Percentiles rank a stretch among this genome's conserved stretches.
phyloP scores from a whole-genome alignment of 495 filamentous ascomycete genomes.

The Talaromyces nanjingensis region DNA sequence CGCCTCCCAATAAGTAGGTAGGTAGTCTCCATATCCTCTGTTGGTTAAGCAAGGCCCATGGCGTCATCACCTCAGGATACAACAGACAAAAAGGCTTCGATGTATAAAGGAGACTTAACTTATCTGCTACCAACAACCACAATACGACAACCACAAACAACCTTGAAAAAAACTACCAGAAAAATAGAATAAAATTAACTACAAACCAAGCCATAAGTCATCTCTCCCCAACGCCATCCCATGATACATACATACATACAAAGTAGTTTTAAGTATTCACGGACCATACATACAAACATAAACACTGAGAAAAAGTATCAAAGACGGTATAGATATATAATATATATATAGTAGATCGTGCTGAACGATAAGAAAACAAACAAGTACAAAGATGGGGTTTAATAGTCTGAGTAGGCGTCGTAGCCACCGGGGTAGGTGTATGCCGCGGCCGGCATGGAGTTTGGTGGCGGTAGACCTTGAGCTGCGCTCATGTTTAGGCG shows the following conservation, averaged over 20 bases:
- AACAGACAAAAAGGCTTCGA: no score
- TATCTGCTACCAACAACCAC: no score
- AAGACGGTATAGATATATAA: neutral
- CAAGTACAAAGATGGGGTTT: slow-evolving; percentile 1
- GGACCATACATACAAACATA: neutral
- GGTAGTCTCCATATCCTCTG: no score
- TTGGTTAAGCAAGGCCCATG: no score
- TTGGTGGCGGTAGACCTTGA: slow-evolving; percentile 13
- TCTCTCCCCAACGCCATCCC: neutral
- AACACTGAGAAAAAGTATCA: neutral
- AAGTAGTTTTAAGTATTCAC: neutral
- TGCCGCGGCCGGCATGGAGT: slow-evolving; percentile 14
- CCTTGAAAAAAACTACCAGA: neutral
- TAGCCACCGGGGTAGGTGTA: slow-evolving; percentile 16
- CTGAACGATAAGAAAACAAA: neutral
- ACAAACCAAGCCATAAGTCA: neutral
- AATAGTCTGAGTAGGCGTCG: slow-evolving; percentile 28
- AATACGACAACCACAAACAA: no score
- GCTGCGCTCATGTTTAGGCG: slow-evolving; percentile 2
- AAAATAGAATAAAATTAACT: neutral
- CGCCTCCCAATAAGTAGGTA: no score
- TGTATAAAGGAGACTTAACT: no score
- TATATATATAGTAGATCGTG: neutral
- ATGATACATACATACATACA: neutral
- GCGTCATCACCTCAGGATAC: no score